phyloP scores from a whole-genome alignment of 345 rosid species.

The Mercurialis annua region DNA sequence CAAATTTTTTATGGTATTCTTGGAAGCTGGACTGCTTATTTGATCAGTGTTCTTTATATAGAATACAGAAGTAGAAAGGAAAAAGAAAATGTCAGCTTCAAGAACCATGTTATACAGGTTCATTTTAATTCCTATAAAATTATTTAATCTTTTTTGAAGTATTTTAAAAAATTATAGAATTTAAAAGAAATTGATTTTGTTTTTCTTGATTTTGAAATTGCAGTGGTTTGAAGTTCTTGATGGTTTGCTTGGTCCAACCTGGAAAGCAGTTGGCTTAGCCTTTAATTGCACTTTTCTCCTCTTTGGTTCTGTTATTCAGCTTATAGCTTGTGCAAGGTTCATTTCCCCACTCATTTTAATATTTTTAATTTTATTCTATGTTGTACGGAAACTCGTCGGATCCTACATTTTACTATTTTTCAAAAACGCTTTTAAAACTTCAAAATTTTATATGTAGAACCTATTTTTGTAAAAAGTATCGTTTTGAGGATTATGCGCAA shows the following conservation, averaged over 20 bases:
- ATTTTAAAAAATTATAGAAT: background rate
- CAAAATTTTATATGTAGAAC: too few relatives aligned
- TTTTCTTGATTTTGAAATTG: background rate
- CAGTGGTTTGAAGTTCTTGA: conserved; percentile 93
- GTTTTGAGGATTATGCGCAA: too few relatives aligned
- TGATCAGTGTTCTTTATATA: conserved; percentile 70
- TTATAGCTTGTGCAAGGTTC: conserved; percentile 81
- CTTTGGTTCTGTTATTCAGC: conserved; percentile 85
- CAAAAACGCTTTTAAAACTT: too few relatives aligned
- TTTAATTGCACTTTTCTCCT: conserved; percentile 82
- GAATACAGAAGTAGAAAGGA: conserved; percentile 76
- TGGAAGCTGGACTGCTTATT: conserved; percentile 94
- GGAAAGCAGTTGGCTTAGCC: conserved; percentile 82
- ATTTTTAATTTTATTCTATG: background rate
- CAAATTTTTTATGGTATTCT: conserved; percentile 73
- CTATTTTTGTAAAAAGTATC: too few relatives aligned
- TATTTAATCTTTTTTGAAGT: background rate
- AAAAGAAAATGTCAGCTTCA: conserved; percentile 79
- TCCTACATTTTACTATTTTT: too few relatives aligned
- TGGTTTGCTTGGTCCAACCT: conserved; percentile 71
- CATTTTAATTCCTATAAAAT: conserved; percentile 23
- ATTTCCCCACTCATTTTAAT: background rate
- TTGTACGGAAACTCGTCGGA: too few relatives aligned
- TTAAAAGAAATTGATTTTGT: background rate
- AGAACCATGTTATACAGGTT: conserved; percentile 90